Evolutionary conservation across 2,329 filamentous ascomycete genomes (phyloP), one percentile per base, ranked within the genome.

Genomic region (Penicillium sp.): DNA sequence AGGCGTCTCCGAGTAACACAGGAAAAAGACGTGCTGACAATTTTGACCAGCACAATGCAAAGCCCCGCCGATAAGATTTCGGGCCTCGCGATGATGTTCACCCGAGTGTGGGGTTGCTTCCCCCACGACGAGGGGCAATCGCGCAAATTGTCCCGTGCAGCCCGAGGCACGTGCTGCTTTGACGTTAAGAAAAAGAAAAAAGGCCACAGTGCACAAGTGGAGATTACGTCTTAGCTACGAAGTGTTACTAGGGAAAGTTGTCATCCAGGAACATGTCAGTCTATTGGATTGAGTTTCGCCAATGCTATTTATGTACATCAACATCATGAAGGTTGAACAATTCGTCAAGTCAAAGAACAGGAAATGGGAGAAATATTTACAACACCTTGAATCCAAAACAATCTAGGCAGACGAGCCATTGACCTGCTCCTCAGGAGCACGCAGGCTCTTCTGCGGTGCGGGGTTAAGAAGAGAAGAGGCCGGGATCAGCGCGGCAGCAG

Each of bases 401-500:
- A 18, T 33, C 54, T 57, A 6, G 53, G 45, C 53, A 38, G 52
- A 46, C 13, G 56, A 41, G 25, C 60, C 59, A 24, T 67, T 71
- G 16, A 48, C 47, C 24, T 60, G 47, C 46, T 61, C 55, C 16
- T 67, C 64, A 14, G 68, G 68, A 13, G 63, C 71, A 62, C 70
- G 76, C 62, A 67, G 74, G 57, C 64, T 74, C 72, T 66, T 78
- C 54, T 69, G 67, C 10, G 73, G 87, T 64, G 68, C 84, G 18
- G 89, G 87, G 46, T 82, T 88, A 50, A 96, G 76, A 14, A 96
- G 81, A 50, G 84, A 82, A 42, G 83, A 78, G 5, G 89, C 88
- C 36, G 91, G 83, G 48, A 96, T 88, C 55, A 96, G 76, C 67
- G 88, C 89, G 24, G 87, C 89, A 16, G 82, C 82, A 0, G 90